Evolutionary conservation across 2,329 filamentous ascomycete species (phyloP).

Genomic region (Exophiala oligosperma): DNA sequence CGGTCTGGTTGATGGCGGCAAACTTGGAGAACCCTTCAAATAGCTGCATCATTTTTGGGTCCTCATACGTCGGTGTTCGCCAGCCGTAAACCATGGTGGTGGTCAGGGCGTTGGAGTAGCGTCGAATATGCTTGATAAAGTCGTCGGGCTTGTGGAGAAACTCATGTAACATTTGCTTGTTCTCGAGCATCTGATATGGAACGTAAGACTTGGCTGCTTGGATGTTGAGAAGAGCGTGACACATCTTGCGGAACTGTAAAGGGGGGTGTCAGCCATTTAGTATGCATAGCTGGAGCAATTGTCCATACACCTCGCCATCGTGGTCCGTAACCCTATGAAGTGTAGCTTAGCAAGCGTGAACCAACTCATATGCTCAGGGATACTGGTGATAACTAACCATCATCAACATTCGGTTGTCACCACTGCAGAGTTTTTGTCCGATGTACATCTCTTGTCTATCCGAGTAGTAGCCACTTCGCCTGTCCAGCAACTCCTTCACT

Average conservation of each 20-base stretch:
- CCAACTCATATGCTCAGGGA: background rate
- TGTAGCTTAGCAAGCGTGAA: background rate
- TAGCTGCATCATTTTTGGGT: conserved; percentile 45
- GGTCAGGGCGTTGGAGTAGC: conserved; percentile 51
- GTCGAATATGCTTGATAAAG: conserved; percentile 46
- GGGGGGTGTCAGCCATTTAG: background rate
- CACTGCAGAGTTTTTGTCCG: conserved; percentile 38
- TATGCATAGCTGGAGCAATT: background rate
- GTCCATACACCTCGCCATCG: conserved; percentile 28
- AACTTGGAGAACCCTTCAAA: conserved; percentile 46
- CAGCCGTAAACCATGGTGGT: conserved; percentile 53
- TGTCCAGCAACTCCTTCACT: conserved; percentile 55
- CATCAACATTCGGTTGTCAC: conserved; percentile 33
- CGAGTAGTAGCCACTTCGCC: conserved; percentile 52
- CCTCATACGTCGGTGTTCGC: conserved; percentile 41
- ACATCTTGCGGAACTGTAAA: conserved; percentile 33
- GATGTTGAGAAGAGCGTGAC: conserved; percentile 51
- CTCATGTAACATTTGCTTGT: conserved; percentile 53
- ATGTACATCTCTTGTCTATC: conserved; percentile 49
- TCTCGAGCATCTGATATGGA: conserved; percentile 57
- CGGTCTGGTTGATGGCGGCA: conserved; percentile 40
- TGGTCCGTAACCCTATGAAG: conserved; percentile 30
- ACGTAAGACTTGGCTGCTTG: conserved; percentile 51
- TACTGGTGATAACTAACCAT: conserved; percentile 26
- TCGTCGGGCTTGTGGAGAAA: conserved; percentile 46